Evolutionary conservation across 1,284 basidiomycete species (phyloP).

Genomic region (Wolfiporia cocos): DNA sequence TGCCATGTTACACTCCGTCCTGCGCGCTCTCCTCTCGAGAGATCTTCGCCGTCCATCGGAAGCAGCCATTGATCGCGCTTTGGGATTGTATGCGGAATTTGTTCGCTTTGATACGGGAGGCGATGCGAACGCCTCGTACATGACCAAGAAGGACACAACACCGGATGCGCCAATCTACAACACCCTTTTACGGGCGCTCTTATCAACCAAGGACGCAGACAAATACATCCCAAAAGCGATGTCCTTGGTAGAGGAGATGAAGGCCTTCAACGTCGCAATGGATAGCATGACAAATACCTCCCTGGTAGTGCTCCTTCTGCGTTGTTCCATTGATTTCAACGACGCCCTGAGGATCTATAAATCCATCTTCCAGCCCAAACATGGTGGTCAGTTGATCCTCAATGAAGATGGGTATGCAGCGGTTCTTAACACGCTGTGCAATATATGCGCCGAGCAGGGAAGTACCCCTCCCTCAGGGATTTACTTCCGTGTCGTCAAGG

Average conservation of each 20-base stretch:
- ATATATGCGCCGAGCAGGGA: slow-evolving; percentile 33
- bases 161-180: slow-evolving; percentile 41
- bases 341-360: slow-evolving; percentile 63
- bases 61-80: slow-evolving; percentile 38
- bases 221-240: slow-evolving; percentile 44
- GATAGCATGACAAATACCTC: slow-evolving; percentile 39
- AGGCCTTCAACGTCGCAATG: slow-evolving; percentile 25
- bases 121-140: not conserved
- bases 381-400: slow-evolving; percentile 33
- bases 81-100: slow-evolving; percentile 45
- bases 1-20: slow-evolving; percentile 43
- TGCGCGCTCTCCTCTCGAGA: slow-evolving; percentile 41
- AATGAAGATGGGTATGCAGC: slow-evolving; percentile 51
- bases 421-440: slow-evolving; percentile 60
- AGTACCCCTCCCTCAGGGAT: slow-evolving; percentile 31
- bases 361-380: slow-evolving; percentile 28
- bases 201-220: slow-evolving; percentile 31
- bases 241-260: slow-evolving; percentile 51
- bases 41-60: slow-evolving; percentile 32
- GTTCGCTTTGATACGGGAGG: slow-evolving; percentile 6
- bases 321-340: slow-evolving; percentile 40
- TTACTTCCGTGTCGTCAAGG: slow-evolving; percentile 76
- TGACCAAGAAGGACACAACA: not conserved
- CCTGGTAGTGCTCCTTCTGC: slow-evolving; percentile 57
- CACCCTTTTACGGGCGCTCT: slow-evolving; percentile 48